phyloP scores from a whole-genome alignment of 768 basidiomycete species.

The Clathrus columnatus region DNA sequence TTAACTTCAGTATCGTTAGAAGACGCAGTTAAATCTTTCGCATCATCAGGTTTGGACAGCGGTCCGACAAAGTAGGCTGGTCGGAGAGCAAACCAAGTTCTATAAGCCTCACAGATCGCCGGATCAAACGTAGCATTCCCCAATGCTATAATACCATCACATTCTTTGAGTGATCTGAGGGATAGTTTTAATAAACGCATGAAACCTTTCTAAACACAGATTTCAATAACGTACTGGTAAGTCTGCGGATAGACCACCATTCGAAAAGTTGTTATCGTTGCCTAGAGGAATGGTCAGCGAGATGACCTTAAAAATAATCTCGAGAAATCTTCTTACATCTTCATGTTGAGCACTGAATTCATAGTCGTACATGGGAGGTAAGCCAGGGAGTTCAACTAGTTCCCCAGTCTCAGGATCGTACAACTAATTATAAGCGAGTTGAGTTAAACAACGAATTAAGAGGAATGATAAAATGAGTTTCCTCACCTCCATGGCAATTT shows the following conservation, averaged over 20 bases:
- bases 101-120: background rate
- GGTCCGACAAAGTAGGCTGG: slow-evolving; percentile 14
- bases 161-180: background rate
- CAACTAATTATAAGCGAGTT: background rate
- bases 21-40: slow-evolving; percentile 8
- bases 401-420: background rate
- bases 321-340: background rate
- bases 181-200: background rate
- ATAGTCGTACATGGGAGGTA: slow-evolving; percentile 9
- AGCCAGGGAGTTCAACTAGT: background rate
- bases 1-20: slow-evolving; percentile 10
- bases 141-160: slow-evolving; percentile 15
- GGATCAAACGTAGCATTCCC: slow-evolving; percentile 12
- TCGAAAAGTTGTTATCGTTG: background rate
- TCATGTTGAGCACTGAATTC: slow-evolving; percentile 3
- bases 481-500: background rate
- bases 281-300: background rate
- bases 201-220: too few relatives aligned
- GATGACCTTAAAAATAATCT: background rate
- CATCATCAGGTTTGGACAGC: background rate
- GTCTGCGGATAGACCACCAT: background rate
- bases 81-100: slow-evolving; percentile 13
- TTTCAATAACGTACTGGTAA: background rate
- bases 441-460: background rate
- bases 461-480: background rate